Evolutionary conservation across 2,329 filamentous ascomycete genomes (phyloP).

Genomic region (Penicillium sp.): DNA sequence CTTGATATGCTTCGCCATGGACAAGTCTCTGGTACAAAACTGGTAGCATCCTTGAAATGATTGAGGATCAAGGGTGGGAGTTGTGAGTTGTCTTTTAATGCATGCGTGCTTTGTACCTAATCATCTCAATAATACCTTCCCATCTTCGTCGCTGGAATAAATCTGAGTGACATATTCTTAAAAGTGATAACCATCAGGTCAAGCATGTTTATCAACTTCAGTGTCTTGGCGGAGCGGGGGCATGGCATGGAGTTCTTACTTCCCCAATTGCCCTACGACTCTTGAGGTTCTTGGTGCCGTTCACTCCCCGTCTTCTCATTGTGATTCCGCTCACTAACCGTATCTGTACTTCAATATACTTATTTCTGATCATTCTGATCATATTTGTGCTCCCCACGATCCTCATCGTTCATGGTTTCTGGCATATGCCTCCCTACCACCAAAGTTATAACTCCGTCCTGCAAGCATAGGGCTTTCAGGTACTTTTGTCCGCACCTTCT

Average conservation of each 20-base stretch:
- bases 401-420: not conserved
- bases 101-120: not conserved
- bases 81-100: not conserved
- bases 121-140: too few species aligned
- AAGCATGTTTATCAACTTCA: too few species aligned
- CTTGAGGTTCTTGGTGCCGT: too few species aligned
- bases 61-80: not conserved
- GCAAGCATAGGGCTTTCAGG: not conserved
- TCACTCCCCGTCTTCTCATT: too few species aligned
- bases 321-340: too few species aligned
- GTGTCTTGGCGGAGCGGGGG: too few species aligned
- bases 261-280: too few species aligned
- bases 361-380: not conserved
- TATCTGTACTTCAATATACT: too few species aligned
- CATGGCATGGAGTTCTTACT: too few species aligned
- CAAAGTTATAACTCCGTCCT: not conserved
- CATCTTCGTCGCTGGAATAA: too few species aligned
- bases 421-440: not conserved
- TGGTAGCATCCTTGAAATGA: constrained; percentile 7
- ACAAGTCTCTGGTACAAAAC: constrained; percentile 13
- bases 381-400: not conserved
- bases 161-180: too few species aligned
- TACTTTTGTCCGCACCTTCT: not conserved
- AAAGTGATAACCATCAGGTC: too few species aligned
- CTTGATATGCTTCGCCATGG: constrained; percentile 13